Percentiles rank a stretch among this genome's conserved stretches.
Conservation (phyloP, 805 yeast genomes). For the Cyberlindnera nakhonratchasimensis region DNA sequence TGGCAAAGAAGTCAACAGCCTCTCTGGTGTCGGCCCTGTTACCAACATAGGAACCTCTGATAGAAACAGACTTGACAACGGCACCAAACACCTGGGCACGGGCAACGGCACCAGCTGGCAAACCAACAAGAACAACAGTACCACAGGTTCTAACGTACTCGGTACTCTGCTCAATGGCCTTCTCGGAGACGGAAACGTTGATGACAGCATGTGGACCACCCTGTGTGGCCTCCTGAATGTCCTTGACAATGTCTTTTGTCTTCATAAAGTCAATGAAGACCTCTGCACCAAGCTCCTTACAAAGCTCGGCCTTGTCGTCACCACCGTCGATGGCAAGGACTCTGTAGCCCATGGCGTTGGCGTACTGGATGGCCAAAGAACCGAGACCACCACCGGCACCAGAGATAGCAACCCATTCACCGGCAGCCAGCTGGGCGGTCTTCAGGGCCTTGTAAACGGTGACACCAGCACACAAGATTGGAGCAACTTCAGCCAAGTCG, state of each 20-base stretch:
- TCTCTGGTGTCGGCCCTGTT: conserved; percentile 45
- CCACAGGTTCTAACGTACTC: conserved; percentile 58
- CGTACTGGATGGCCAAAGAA: conserved; percentile 71
- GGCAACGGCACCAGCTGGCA: conserved; percentile 50
- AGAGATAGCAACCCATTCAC: conserved; percentile 71
- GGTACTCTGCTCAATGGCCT: conserved; percentile 45
- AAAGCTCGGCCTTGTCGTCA: conserved; percentile 55
- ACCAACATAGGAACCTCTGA: conserved; percentile 36
- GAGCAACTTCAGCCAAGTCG: conserved; percentile 54
- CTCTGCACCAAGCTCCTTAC: conserved; percentile 60
- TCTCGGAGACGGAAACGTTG: conserved; percentile 54
- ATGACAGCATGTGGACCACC: conserved; percentile 68
- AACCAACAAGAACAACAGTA: conserved; percentile 60
- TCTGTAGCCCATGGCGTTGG: conserved; percentile 69
- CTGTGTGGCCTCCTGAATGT: conserved; percentile 43
- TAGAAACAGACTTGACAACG: conserved; percentile 46
- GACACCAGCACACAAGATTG: conserved; percentile 48
- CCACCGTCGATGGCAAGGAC: conserved; percentile 76
- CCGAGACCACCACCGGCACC: conserved; percentile 88
- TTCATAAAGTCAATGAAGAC: conserved; percentile 53
- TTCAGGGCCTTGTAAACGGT: conserved; percentile 65
- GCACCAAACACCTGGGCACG: conserved; percentile 43
- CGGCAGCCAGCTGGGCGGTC: conserved; percentile 53
- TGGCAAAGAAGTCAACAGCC: conserved; percentile 62
- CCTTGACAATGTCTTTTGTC: conserved; percentile 48